These are phyloP conservation scores for Monilinia aucupariae DNA, from an alignment of 2,329 filamentous ascomycete species.

Conservation along the genomic window DNA sequence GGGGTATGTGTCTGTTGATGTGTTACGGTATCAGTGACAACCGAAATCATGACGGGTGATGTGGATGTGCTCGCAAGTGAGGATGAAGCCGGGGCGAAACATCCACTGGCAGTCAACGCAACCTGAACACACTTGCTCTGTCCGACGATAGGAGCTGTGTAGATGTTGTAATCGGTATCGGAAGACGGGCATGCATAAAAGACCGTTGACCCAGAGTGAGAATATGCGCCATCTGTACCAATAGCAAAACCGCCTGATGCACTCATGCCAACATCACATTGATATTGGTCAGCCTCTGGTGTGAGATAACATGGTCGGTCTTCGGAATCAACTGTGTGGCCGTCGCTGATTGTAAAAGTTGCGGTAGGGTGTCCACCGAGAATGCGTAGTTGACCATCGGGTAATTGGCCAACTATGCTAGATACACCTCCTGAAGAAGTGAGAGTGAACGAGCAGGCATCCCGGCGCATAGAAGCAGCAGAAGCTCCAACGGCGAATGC, in stretches of 20 bases:
- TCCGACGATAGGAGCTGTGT: constrained; percentile 39
- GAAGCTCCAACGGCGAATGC: background rate
- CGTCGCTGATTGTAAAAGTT: constrained; percentile 51
- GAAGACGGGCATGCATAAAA: constrained; percentile 59
- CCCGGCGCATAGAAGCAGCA: background rate
- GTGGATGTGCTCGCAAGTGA: background rate
- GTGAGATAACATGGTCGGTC: constrained; percentile 52
- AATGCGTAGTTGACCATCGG: constrained; percentile 57
- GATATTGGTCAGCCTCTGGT: constrained; percentile 24
- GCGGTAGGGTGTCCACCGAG: constrained; percentile 44
- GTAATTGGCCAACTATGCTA: constrained; percentile 54
- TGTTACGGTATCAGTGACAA: constrained; percentile 7
- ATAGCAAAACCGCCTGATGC: constrained; percentile 53
- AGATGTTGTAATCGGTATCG: constrained; percentile 51
- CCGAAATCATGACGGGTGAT: background rate
- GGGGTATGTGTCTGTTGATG: background rate
- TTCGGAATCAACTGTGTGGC: constrained; percentile 49
- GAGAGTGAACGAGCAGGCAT: constrained; percentile 47
- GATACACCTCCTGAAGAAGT: constrained; percentile 44
- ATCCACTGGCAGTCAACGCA: constrained; percentile 41
- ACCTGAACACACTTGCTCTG: constrained; percentile 47
- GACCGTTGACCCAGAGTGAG: constrained; percentile 42
- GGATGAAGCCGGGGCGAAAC: constrained; percentile 24
- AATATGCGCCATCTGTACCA: constrained; percentile 44
- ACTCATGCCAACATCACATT: constrained; percentile 47